These are phyloP conservation scores for Blastobotrys buckinghamii DNA, from an alignment of 1,139 yeast genomes.

Conservation along the genomic window DNA sequence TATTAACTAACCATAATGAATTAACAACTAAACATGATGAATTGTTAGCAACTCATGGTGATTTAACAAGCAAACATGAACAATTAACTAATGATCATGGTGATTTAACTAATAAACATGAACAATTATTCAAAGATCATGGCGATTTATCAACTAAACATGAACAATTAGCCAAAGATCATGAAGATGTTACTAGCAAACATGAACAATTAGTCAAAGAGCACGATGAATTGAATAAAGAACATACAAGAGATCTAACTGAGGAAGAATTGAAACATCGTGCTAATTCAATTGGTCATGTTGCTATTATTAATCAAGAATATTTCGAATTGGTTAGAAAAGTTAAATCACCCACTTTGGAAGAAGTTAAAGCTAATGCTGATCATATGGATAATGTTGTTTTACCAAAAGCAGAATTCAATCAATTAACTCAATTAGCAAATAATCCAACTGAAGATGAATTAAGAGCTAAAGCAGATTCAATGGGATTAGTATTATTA, in stretches of 20 bases:
- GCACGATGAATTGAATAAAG: constrained; percentile 8
- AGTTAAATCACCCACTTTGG: constrained; percentile 14
- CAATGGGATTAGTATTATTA: constrained; percentile 22
- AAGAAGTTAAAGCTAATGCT: constrained; percentile 19
- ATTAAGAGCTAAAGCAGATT: constrained; percentile 18
- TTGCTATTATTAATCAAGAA: constrained; percentile 21
- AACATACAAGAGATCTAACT: constrained; percentile 18
- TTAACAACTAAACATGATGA: constrained; percentile 1
- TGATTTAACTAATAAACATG: background rate
- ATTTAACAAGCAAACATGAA: background rate
- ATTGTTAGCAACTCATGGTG: constrained; percentile 1
- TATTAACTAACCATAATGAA: background rate
- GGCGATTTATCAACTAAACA: constrained; percentile 3
- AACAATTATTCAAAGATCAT: background rate
- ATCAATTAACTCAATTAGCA: constrained; percentile 13
- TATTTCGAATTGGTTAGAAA: constrained; percentile 10
- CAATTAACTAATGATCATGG: constrained; percentile 6
- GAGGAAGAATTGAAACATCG: constrained; percentile 32
- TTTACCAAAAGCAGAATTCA: constrained; percentile 14
- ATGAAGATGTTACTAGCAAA: constrained; percentile 2
- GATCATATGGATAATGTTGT: constrained; percentile 15
- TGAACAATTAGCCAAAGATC: background rate
- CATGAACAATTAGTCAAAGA: constrained; percentile 6
- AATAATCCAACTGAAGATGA: constrained; percentile 18
- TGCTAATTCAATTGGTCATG: constrained; percentile 32